Evolutionary conservation across 495 filamentous ascomycete genomes (phyloP).

Genomic region (Tuber brumale): DNA sequence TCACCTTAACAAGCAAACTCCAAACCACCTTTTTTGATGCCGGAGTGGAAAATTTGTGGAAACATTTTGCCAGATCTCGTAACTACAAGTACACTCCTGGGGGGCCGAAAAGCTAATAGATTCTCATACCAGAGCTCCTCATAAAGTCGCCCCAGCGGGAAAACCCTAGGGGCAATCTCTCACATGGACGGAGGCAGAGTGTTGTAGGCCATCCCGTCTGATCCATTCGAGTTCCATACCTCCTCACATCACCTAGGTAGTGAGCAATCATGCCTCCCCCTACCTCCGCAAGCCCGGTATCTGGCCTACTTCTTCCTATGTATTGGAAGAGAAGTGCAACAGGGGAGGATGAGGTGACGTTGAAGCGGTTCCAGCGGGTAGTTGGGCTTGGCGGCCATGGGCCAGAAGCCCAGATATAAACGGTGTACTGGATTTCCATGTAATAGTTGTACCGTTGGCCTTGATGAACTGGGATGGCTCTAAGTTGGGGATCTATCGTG

Average conservation of each 20-base stretch:
- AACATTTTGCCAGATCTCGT: slow-evolving; percentile 1
- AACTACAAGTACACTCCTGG: not conserved
- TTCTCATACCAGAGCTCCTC: not conserved
- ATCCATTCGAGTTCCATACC: slow-evolving; percentile 1
- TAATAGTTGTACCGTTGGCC: not conserved
- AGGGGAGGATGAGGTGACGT: not conserved
- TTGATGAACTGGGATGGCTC: not conserved
- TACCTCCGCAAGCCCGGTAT: not conserved
- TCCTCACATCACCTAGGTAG: not conserved
- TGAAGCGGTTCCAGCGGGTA: slow-evolving; percentile 3
- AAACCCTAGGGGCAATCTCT: not conserved
- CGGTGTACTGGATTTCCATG: not conserved
- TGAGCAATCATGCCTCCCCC: not conserved
- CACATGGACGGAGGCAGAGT: not conserved
- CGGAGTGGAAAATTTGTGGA: not conserved
- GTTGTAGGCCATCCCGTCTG: not conserved
- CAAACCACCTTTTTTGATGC: not conserved
- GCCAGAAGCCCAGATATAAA: slow-evolving; percentile 1
- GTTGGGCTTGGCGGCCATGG: not conserved
- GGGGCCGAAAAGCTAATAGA: not conserved
- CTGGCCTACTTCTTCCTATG: not conserved
- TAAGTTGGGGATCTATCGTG: not conserved
- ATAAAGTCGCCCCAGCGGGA: not conserved
- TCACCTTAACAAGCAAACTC: slow-evolving; percentile 1
- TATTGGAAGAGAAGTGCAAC: not conserved